These are phyloP conservation scores for Xylaria sp. DNA, from an alignment of 2,329 filamentous ascomycete species.

Conservation along the genomic window DNA sequence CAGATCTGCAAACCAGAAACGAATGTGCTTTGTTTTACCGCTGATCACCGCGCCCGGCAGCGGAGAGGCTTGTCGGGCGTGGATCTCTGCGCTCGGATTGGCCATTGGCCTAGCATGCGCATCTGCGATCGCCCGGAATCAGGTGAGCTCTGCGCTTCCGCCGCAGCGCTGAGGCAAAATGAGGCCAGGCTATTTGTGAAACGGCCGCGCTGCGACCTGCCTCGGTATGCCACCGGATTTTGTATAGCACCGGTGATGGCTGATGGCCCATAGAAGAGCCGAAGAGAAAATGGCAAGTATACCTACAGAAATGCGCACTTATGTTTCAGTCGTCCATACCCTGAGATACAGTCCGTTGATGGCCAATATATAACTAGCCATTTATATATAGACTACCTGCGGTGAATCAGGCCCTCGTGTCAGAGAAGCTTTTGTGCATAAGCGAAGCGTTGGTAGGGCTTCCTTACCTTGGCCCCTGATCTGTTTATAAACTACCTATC, in stretches of 20 bases:
- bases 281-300: no score
- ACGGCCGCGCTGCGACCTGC: conserved; percentile 24
- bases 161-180: conserved; percentile 32
- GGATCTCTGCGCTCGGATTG: conserved; percentile 16
- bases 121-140: conserved; percentile 39
- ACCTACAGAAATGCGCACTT: no score
- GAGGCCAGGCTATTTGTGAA: conserved; percentile 35
- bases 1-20: conserved; percentile 45
- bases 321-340: no score
- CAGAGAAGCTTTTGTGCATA: conserved; percentile 21
- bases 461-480: conserved; percentile 9
- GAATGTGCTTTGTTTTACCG: conserved; percentile 33
- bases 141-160: conserved; percentile 35
- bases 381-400: background rate
- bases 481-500: background rate
- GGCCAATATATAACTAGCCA: no score
- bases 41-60: conserved; percentile 23
- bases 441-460: conserved; percentile 20
- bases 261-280: no score
- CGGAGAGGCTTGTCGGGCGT: conserved; percentile 10
- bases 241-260: no score
- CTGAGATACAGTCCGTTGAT: no score
- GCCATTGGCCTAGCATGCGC: conserved; percentile 25
- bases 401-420: background rate
- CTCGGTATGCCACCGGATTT: no score